phyloP scores from a whole-genome alignment of 2,329 filamentous ascomycete species.

The Arthrobotrys sinensis region DNA sequence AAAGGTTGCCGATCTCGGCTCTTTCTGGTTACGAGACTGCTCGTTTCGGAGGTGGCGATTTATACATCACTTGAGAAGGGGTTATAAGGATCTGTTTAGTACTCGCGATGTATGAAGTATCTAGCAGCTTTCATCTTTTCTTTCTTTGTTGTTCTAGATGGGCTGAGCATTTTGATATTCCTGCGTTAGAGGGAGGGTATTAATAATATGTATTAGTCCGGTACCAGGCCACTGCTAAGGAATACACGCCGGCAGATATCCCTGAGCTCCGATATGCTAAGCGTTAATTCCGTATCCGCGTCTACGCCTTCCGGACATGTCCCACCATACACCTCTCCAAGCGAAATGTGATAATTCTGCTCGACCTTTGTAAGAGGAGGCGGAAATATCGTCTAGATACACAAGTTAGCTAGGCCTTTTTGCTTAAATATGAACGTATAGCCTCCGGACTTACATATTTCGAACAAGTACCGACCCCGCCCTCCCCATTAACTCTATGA shows the following conservation, averaged over 20 bases:
- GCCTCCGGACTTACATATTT: conserved; percentile 27
- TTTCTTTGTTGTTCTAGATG: no score
- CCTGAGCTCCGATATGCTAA: conserved; percentile 37
- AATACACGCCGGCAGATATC: conserved; percentile 26
- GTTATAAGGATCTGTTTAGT: no score
- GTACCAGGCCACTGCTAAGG: conserved; percentile 1
- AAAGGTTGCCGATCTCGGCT: no score
- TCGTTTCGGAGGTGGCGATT: no score
- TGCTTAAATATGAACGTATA: background rate
- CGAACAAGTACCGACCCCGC: conserved; percentile 27
- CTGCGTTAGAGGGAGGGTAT: no score
- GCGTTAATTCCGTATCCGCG: conserved; percentile 19
- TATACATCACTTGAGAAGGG: no score
- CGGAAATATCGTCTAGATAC: conserved; percentile 36
- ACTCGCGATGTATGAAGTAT: no score
- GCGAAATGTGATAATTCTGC: conserved; percentile 24
- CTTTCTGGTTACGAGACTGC: no score
- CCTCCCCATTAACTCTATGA: conserved; percentile 28
- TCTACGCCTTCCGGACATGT: conserved; percentile 25
- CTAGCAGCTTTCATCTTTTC: no score
- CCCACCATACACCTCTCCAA: conserved; percentile 37
- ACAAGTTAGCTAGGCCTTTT: background rate
- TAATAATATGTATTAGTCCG: conserved; percentile 19
- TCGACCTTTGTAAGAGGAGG: background rate
- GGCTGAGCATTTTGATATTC: no score